Evolutionary conservation across 805 yeast genomes (phyloP).

Genomic region (Sugiyamaella valdiviana): DNA sequence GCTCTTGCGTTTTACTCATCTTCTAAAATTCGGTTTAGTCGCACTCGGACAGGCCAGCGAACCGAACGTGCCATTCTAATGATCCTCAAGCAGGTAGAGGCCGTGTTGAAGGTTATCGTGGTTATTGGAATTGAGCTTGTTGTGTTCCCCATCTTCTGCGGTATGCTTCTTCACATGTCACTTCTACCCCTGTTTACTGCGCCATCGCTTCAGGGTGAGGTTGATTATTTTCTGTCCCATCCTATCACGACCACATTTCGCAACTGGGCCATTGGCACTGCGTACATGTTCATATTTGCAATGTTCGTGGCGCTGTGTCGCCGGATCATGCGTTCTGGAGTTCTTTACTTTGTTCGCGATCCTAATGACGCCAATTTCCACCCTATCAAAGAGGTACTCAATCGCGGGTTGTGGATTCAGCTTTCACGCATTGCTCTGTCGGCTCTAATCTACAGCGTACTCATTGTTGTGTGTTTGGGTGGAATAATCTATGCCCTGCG

Average conservation of each 20-base stretch:
- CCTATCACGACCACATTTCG: conserved; percentile 26
- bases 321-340: conserved; percentile 77
- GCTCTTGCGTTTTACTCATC: not conserved
- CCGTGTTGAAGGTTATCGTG: conserved; percentile 66
- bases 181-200: conserved; percentile 48
- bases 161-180: conserved; percentile 66
- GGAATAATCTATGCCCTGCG: conserved; percentile 47
- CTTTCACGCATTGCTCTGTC: conserved; percentile 66
- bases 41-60: not conserved
- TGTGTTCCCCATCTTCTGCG: conserved; percentile 85
- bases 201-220: conserved; percentile 7
- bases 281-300: conserved; percentile 84
- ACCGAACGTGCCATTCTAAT: conserved; percentile 14
- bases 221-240: conserved; percentile 9
- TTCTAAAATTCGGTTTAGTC: conserved; percentile 7
- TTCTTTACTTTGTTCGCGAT: conserved; percentile 81
- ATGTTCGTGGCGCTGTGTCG: conserved; percentile 81
- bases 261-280: conserved; percentile 71
- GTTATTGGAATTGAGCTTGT: conserved; percentile 74
- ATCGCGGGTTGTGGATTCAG: conserved; percentile 68
- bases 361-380: conserved; percentile 92
- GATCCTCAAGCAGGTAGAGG: conserved; percentile 23
- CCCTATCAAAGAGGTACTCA: conserved; percentile 78
- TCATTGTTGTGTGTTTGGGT: conserved; percentile 74
- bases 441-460: conserved; percentile 50